These are phyloP conservation scores for Rhizophlyctis rosea DNA, from an alignment of 192 early-diverging fungal genomes.

Conservation along the genomic window DNA sequence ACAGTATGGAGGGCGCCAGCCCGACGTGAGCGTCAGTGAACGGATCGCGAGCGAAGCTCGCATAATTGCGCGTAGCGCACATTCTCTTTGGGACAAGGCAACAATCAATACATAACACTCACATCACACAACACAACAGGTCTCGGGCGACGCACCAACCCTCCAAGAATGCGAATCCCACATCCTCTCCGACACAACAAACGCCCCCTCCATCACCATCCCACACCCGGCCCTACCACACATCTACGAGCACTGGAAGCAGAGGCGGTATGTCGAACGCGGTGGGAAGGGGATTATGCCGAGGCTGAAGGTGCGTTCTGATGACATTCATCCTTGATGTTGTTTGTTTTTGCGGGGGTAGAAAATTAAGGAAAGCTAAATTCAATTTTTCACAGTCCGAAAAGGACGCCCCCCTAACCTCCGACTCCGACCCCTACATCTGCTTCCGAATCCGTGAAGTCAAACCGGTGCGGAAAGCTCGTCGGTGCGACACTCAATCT, in stretches of 20 bases:
- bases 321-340: too few relatives aligned
- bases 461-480: constrained; percentile 79
- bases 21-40: too few relatives aligned
- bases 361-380: too few relatives aligned
- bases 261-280: constrained; percentile 36
- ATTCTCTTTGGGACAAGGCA: too few relatives aligned
- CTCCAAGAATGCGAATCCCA: constrained; percentile 22
- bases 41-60: too few relatives aligned
- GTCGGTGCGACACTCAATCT: constrained; percentile 79
- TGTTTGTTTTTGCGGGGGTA: too few relatives aligned
- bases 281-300: constrained; percentile 56
- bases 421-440: constrained; percentile 88
- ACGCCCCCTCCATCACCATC: constrained; percentile 14
- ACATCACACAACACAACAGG: constrained; percentile 8
- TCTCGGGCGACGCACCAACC: constrained; percentile 33
- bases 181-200: background rate
- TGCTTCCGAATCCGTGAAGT: constrained; percentile 97
- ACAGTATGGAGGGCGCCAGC: too few relatives aligned
- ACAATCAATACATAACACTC: too few relatives aligned
- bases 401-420: constrained; percentile 57
- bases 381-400: constrained; percentile 31
- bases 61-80: too few relatives aligned
- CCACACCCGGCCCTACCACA: constrained; percentile 16
- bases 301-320: constrained; percentile 50
- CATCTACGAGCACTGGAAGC: constrained; percentile 57